Percentiles rank a stretch among this genome's conserved stretches.
Evolutionary conservation across 2,329 filamentous ascomycete genomes (phyloP).

Genomic region (Stachybotrys elegans): DNA sequence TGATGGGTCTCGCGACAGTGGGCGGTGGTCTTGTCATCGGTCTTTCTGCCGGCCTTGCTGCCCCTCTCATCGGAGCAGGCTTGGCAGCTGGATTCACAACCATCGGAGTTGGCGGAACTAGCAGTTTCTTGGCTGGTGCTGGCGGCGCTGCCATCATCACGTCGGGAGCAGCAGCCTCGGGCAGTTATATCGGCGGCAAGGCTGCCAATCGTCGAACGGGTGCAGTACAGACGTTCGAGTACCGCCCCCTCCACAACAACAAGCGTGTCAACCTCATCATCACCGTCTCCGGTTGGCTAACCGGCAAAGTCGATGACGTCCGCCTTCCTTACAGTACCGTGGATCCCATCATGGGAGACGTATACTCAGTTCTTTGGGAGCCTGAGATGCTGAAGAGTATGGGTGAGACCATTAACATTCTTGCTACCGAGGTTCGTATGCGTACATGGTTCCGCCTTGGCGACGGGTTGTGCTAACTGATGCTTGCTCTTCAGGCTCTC

Average conservation of each 20-base stretch:
- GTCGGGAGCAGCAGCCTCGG: constrained; percentile 79
- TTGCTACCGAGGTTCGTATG: constrained; percentile 81
- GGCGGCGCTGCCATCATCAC: constrained; percentile 94
- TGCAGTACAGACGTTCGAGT: constrained; percentile 93
- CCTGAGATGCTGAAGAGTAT: constrained; percentile 97
- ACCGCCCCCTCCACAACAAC: constrained; percentile 94
- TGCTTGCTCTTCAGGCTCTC: constrained; percentile 58
- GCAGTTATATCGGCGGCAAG: constrained; percentile 77
- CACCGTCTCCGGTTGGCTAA: constrained; percentile 97
- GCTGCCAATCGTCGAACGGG: constrained; percentile 86
- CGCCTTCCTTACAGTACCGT: constrained; percentile 93
- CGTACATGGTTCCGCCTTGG: constrained; percentile 3
- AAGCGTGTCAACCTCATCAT: constrained; percentile 95
- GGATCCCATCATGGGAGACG: constrained; percentile 95
- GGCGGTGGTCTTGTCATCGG: constrained; percentile 94
- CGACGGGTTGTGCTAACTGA: constrained; percentile 2
- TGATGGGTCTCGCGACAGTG: constrained; percentile 96
- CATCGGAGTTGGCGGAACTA: constrained; percentile 85
- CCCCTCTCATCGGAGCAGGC: constrained; percentile 89
- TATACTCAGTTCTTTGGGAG: constrained; percentile 96
- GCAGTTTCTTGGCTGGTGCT: constrained; percentile 83
- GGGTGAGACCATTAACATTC: constrained; percentile 97
- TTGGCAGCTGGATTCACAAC: constrained; percentile 93
- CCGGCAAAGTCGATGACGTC: constrained; percentile 94
- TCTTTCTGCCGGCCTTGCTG: constrained; percentile 83